These are phyloP conservation scores for Cystofilobasidium capitatum DNA, from an alignment of 768 basidiomycete genomes.

Conservation along the genomic window DNA sequence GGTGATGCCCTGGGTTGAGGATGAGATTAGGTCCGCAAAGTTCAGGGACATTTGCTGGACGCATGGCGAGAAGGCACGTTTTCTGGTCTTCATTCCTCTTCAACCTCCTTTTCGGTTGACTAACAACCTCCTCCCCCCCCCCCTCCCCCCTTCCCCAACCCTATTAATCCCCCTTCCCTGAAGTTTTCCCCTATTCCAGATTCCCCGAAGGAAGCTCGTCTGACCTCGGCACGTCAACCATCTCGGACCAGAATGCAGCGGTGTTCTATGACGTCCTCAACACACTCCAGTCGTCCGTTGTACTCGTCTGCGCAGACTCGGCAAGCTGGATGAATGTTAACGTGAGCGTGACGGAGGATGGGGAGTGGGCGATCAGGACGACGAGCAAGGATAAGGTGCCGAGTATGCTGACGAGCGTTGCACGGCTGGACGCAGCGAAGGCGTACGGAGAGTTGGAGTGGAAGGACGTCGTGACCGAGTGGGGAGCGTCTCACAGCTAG, in stretches of 20 bases:
- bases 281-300: conserved; percentile 46
- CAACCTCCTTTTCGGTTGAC: background rate
- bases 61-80: background rate
- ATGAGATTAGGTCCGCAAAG: conserved; percentile 17
- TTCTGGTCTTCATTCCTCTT: background rate
- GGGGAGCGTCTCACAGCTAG: conserved; percentile 49
- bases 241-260: conserved; percentile 57
- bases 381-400: conserved; percentile 49
- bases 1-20: conserved; percentile 6
- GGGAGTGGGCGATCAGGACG: conserved; percentile 53
- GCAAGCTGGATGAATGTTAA: conserved; percentile 58
- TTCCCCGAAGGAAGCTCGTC: conserved; percentile 19
- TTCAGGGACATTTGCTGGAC: background rate
- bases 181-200: conserved; percentile 76
- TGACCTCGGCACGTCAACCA: background rate
- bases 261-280: conserved; percentile 56
- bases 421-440: conserved; percentile 46
- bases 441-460: conserved; percentile 55
- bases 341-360: conserved; percentile 41
- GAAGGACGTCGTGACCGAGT: conserved; percentile 62
- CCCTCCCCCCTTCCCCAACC: too few relatives aligned
- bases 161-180: conserved; percentile 62
- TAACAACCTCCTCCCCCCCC: too few relatives aligned
- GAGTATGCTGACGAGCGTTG: conserved; percentile 52
- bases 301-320: conserved; percentile 56